Conservation (phyloP, 768 basidiomycete genomes). For the Exsudoporus frostii region DNA sequence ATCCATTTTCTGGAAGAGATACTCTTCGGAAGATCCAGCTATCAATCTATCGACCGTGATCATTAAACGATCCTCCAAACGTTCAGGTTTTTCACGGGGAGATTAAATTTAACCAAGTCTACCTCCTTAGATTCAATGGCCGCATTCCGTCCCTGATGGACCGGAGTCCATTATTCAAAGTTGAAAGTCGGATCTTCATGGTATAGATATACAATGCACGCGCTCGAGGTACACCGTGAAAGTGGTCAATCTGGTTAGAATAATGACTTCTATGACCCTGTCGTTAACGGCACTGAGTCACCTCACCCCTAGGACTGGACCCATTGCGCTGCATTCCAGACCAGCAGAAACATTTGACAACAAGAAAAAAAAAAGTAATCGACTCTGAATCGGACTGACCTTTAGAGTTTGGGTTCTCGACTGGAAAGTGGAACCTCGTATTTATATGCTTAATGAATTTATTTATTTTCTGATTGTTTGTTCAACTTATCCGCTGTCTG, state of each 20-base stretch:
- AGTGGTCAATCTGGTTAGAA: background rate
- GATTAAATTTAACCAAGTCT: background rate
- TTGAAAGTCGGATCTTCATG: background rate
- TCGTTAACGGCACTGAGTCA: slow-evolving; percentile 6
- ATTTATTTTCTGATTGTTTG: too few relatives aligned
- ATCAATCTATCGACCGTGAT: background rate
- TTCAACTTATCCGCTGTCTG: too few relatives aligned
- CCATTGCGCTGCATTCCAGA: slow-evolving; percentile 5
- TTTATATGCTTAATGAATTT: too few relatives aligned
- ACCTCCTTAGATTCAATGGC: background rate
- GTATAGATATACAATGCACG: background rate
- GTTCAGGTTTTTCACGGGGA: background rate
- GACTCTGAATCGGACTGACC: too few relatives aligned
- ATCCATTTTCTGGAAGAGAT: background rate
- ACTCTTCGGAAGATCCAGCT: background rate
- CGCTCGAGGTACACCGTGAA: background rate
- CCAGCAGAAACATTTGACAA: background rate
- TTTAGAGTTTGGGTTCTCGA: too few relatives aligned
- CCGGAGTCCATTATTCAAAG: background rate
- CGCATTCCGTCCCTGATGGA: background rate
- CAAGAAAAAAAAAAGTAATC: background rate
- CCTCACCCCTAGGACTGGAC: slow-evolving; percentile 3
- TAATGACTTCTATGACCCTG: background rate
- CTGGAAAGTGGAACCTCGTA: too few relatives aligned
- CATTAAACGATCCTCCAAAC: background rate